Conservation (phyloP, 208 protist genomes). For the Leishmania mexicana region DNA sequence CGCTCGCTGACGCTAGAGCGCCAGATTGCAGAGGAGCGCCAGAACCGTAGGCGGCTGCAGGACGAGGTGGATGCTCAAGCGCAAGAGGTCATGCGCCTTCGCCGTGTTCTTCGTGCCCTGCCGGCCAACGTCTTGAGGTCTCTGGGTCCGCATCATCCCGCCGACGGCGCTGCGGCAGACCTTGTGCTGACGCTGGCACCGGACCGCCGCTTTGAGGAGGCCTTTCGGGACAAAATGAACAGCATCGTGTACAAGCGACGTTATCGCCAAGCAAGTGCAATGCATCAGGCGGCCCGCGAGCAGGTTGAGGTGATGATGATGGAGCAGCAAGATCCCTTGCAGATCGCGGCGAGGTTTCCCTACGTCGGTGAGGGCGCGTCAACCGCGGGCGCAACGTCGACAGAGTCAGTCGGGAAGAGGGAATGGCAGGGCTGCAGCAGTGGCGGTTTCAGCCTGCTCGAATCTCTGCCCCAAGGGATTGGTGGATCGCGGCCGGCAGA, state of each 20-base stretch:
- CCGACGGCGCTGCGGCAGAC: background rate
- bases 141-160: slow-evolving; percentile 3
- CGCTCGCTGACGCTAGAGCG: slow-evolving; percentile 29
- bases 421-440: background rate
- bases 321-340: slow-evolving; percentile 40
- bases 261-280: slow-evolving; percentile 15
- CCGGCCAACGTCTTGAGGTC: slow-evolving; percentile 28
- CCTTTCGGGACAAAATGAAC: slow-evolving; percentile 79
- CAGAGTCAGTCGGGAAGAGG: background rate
- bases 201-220: slow-evolving; percentile 75
- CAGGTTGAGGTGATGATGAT: slow-evolving; percentile 45
- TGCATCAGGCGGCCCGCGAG: slow-evolving; percentile 42
- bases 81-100: slow-evolving; percentile 56
- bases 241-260: slow-evolving; percentile 49
- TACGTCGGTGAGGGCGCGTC: background rate
- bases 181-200: slow-evolving; percentile 42
- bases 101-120: slow-evolving; percentile 48
- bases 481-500: background rate
- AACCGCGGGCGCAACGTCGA: background rate
- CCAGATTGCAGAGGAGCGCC: slow-evolving; percentile 18
- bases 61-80: slow-evolving; percentile 23
- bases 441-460: background rate
- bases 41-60: slow-evolving; percentile 27
- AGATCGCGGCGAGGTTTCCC: background rate
- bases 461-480: background rate